These are phyloP conservation scores for Erigeron canadensis DNA, from an alignment of 129 eudicot genomes.

Conservation along the genomic window DNA sequence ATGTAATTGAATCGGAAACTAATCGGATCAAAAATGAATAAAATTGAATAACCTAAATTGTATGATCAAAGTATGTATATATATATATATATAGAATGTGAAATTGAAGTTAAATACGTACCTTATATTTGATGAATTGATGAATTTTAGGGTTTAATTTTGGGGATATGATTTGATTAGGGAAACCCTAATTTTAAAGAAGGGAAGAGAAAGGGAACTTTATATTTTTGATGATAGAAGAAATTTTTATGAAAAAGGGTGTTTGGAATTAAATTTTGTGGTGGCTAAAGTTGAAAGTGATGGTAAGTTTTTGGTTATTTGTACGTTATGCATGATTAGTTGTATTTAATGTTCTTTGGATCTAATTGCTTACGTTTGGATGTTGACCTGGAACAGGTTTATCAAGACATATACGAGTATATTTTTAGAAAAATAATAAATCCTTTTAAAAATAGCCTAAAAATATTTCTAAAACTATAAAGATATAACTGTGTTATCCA, in stretches of 20 bases:
- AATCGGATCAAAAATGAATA: conserved; percentile 2
- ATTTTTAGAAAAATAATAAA: too few species aligned
- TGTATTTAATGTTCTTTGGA: too few species aligned
- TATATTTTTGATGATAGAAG: background rate
- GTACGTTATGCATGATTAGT: conserved; percentile 17
- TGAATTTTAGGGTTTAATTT: background rate
- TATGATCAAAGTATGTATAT: background rate
- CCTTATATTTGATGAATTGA: background rate
- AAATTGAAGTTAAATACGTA: background rate
- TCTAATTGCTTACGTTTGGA: too few species aligned
- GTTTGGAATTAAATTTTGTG: background rate
- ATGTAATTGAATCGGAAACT: background rate
- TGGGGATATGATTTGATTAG: background rate
- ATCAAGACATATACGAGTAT: too few species aligned
- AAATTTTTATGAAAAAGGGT: background rate
- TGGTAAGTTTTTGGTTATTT: background rate
- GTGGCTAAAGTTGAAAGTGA: background rate
- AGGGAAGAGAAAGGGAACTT: background rate
- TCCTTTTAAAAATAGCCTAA: too few species aligned
- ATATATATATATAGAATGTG: background rate
- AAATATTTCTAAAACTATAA: too few species aligned
- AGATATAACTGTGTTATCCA: too few species aligned
- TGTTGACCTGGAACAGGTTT: too few species aligned
- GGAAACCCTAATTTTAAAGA: background rate
- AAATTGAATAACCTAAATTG: background rate